Evolutionary conservation across 192 early-diverging fungal genomes (phyloP), one percentile per base, ranked within the genome.

Genomic region (Phycomyces nitens): DNA sequence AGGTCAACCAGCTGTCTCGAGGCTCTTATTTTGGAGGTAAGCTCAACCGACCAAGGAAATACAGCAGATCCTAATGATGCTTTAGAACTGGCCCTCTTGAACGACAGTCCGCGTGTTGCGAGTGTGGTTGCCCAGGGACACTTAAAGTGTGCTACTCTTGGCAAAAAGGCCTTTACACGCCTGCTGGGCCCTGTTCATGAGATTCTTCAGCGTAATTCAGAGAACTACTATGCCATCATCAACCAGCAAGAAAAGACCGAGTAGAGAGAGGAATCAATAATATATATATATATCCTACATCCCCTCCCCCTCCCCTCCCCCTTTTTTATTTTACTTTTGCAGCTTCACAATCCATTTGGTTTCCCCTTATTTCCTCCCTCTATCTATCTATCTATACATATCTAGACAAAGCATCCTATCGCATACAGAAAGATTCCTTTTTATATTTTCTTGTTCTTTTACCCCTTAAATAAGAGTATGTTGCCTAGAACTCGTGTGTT

Each of bases 21-120:
- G 97, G 96, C 38, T 89, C 88, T 27, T 99, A 99, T 70, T 99
- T 99, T 88, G 97, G 97, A 81, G 92, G 92, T 94, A 78, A 68
- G n/a, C n/a, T n/a, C n/a, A n/a, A n/a, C n/a, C n/a, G n/a, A n/a
- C n/a, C n/a, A n/a, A n/a, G n/a, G n/a, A n/a, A n/a, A n/a, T n/a
- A n/a, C n/a, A n/a, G n/a, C n/a, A n/a, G n/a, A n/a, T n/a, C n/a
- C n/a, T n/a, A n/a, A 18, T 47, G 44, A 18, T 14, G 3, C 15
- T 47, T 34, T 77, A 94, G 97, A 99, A 77, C 83, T 99, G 43
- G 97, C 97, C 0, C 79, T 99, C 53, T 75, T 99, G n/a, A 94
- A 92, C 55, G 88, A 99, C 73, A 89, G 92, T 66, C 94, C 95
- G 34, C 83, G 97, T 64, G 89, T 87, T 62, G 97, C 94, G 5